Base-by-base conservation (phyloP, 352 stramenopile genomes). In the Phytopythium chamaehyphon region DNA sequence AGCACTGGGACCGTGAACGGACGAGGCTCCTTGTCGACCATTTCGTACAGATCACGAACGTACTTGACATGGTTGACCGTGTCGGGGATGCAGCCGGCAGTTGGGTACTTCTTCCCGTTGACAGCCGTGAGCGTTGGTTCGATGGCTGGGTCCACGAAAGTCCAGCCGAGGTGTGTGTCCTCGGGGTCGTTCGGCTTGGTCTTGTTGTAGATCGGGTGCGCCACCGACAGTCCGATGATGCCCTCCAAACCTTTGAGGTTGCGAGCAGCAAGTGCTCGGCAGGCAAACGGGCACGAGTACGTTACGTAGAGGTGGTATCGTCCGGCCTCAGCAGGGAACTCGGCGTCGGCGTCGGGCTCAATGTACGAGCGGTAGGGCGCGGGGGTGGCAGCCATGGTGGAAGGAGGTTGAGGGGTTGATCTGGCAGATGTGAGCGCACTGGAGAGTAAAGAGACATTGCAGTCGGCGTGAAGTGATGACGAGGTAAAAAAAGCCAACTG, bases 241-340 rank as follows among this genome's bases (percentile, higher is more conserved):
- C 97, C 76, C 49, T 98, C 62, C 9, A 99, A 70, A 0, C 90
- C 91, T 59, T 98, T 97, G 23, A 98, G 62, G 10, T 87, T 71
- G 47, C 83, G 73, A 9, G 93, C 76, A 1, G 88, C 68, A 1
- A 96, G 56, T 12, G 71, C 76, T 16, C 71, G 68, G 35, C 67
- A 73, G 1, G 71, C 73, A 26, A 74, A 85, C 19, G 96, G 95
- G 66, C 95, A 99, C 26, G 91, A 89, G 48, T 90, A 83, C 12
- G 86, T 77, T 1, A 98, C 72, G 70, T 97, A 98, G 21, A 98
- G 66, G 67, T 98, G 93, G 65, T 99, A 87, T 22, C 76, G 73
- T 11, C 54, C 72, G n/a, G 66, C 68, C 43, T 85, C 68, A 1
- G 68, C 60, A 0, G 62, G 64, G 61, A 72, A 77, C 24, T 61